Conservation (phyloP, 192 early-diverging fungal genomes). For the Coemansia sp. region DNA sequence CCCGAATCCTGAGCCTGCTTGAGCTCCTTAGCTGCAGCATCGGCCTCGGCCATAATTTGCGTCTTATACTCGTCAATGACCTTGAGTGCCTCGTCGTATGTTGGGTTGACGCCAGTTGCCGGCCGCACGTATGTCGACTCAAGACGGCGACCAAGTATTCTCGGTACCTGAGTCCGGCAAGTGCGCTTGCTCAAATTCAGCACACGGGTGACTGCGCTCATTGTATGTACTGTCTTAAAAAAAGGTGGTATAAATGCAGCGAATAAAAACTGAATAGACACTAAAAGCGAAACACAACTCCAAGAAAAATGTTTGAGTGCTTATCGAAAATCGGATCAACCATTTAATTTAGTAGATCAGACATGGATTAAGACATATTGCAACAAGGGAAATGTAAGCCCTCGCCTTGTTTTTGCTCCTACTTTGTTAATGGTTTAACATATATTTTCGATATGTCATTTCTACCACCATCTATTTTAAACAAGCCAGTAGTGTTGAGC, state of each 20-base stretch:
- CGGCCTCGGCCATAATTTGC: slow-evolving; percentile 36
- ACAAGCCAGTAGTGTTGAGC: slow-evolving; percentile 8
- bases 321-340: no score
- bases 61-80: slow-evolving; percentile 61
- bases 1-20: slow-evolving; percentile 23
- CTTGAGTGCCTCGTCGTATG: slow-evolving; percentile 76
- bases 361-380: neutral
- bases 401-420: neutral
- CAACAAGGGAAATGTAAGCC: neutral
- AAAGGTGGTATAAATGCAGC: neutral
- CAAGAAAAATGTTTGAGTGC: neutral
- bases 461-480: slow-evolving; percentile 4
- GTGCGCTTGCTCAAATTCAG: slow-evolving; percentile 17
- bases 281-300: neutral
- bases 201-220: slow-evolving; percentile 28
- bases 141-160: slow-evolving; percentile 5
- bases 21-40: slow-evolving; percentile 19
- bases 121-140: slow-evolving; percentile 55
- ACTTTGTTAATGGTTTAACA: neutral
- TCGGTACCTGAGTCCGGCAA: neutral
- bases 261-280: neutral
- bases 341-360: no score
- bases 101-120: slow-evolving; percentile 59
- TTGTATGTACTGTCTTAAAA: neutral
- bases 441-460: slow-evolving; percentile 1